Evolutionary conservation across 306 rosid species (phyloP).

Genomic region (Pyrus communis): DNA sequence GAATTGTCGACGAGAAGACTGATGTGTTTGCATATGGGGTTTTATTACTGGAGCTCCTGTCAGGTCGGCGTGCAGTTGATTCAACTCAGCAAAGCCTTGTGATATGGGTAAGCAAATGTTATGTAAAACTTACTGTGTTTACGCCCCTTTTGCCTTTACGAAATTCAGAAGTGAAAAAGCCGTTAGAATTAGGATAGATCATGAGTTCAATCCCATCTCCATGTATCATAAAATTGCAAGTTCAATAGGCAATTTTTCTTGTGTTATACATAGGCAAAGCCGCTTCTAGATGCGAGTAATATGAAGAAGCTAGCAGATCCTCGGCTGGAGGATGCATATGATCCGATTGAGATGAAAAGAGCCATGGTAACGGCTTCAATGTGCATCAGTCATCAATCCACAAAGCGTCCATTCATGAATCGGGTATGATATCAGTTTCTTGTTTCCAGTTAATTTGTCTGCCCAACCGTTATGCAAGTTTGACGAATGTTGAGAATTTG

Average conservation of each 20-base stretch:
- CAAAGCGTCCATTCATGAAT: conserved; percentile 71
- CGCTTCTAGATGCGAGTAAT: conserved; percentile 49
- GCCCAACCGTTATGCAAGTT: neutral
- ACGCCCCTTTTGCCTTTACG: neutral
- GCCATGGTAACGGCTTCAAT: conserved; percentile 60
- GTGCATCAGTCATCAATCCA: conserved; percentile 68
- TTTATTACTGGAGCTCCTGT: conserved; percentile 74
- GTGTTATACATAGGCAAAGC: conserved; percentile 57
- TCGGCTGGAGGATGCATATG: conserved; percentile 44
- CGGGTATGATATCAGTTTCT: conserved; percentile 30
- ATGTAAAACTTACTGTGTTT: neutral
- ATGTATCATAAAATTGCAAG: neutral
- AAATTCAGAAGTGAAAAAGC: neutral
- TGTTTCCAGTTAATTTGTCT: neutral
- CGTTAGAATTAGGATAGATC: neutral
- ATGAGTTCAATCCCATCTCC: neutral
- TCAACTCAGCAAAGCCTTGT: conserved; percentile 78
- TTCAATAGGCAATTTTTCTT: neutral
- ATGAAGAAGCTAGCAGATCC: conserved; percentile 68
- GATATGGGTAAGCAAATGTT: conserved; percentile 54
- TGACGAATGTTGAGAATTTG: neutral
- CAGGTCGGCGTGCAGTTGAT: conserved; percentile 95
- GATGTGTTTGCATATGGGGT: conserved; percentile 95
- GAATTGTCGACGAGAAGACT: conserved; percentile 83
- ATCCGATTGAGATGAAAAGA: conserved; percentile 53